phyloP scores from a whole-genome alignment of 2,329 filamentous ascomycete species.

The Ascochyta lentis region DNA sequence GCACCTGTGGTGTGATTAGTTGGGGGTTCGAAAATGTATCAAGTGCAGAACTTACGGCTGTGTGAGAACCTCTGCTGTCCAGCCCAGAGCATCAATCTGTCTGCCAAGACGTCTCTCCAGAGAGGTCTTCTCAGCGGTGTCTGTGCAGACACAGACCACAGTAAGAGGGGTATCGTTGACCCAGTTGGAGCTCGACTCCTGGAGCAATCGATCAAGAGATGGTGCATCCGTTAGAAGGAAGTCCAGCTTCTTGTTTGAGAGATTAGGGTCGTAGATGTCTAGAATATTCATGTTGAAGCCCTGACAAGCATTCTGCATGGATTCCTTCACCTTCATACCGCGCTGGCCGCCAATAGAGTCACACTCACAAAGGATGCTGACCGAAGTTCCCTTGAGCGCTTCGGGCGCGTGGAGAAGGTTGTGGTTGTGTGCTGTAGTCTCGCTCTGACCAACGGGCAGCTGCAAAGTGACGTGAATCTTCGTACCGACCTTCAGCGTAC shows the following conservation, averaged over 20 bases:
- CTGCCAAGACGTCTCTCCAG: conserved; percentile 30
- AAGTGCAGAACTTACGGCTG: conserved; percentile 32
- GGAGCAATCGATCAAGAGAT: conserved; percentile 31
- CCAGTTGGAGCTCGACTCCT: conserved; percentile 22
- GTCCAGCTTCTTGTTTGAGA: conserved; percentile 24
- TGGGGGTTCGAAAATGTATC: too few relatives aligned
- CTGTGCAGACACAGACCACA: conserved; percentile 39
- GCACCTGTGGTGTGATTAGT: conserved; percentile 23
- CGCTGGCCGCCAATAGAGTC: conserved; percentile 29
- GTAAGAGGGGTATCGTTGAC: conserved; percentile 25
- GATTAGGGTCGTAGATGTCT: conserved; percentile 19
- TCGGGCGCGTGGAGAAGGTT: conserved; percentile 23
- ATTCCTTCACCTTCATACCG: conserved; percentile 35
- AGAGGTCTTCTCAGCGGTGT: conserved; percentile 34
- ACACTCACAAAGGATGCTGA: conserved; percentile 32
- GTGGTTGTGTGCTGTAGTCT: conserved; percentile 20
- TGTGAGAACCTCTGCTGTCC: conserved; percentile 35
- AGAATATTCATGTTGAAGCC: conserved; percentile 33
- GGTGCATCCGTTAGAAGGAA: conserved; percentile 37
- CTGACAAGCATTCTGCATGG: conserved; percentile 33
- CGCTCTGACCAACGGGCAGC: conserved; percentile 25
- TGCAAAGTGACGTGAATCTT: conserved; percentile 32
- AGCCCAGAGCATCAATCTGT: conserved; percentile 34
- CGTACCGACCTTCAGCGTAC: conserved; percentile 37
- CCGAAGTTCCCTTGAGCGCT: conserved; percentile 27